phyloP scores from a whole-genome alignment of 345 rosid genomes.

The Euclidium syriacum region DNA sequence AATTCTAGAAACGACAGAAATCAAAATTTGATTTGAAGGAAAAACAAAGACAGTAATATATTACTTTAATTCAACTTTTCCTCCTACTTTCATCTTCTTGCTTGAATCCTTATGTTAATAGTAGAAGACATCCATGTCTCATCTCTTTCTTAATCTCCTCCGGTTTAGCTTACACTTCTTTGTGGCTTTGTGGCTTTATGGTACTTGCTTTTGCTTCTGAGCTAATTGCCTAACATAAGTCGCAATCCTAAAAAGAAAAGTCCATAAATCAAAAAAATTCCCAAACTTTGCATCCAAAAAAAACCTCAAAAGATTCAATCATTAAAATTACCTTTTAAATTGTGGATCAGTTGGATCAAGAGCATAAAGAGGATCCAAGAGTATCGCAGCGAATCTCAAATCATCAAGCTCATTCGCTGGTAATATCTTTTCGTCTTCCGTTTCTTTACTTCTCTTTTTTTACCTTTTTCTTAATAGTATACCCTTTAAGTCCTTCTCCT shows the following conservation, averaged over 20 bases:
- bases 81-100: not conserved
- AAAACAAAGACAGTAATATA: slow-evolving; percentile 7
- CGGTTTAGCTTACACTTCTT: slow-evolving; percentile 12
- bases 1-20: too few species aligned
- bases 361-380: slow-evolving; percentile 56
- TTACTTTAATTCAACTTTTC: not conserved
- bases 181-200: slow-evolving; percentile 28
- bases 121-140: slow-evolving; percentile 42
- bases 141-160: slow-evolving; percentile 40
- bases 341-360: slow-evolving; percentile 96
- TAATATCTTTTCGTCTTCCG: slow-evolving; percentile 58
- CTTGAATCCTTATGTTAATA: slow-evolving; percentile 38
- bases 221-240: slow-evolving; percentile 64
- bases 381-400: slow-evolving; percentile 61
- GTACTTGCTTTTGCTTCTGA: slow-evolving; percentile 44
- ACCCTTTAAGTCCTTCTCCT: slow-evolving; percentile 63
- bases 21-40: slow-evolving; percentile 21
- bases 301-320: not conserved
- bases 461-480: slow-evolving; percentile 65
- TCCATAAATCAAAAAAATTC: not conserved
- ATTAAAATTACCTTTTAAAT: slow-evolving; percentile 69
- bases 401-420: slow-evolving; percentile 55
- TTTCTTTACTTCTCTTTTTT: slow-evolving; percentile 47
- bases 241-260: slow-evolving; percentile 65
- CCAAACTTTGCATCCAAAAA: not conserved